Base-by-base conservation (phyloP, 805 yeast species). In the Starmerella floris region DNA sequence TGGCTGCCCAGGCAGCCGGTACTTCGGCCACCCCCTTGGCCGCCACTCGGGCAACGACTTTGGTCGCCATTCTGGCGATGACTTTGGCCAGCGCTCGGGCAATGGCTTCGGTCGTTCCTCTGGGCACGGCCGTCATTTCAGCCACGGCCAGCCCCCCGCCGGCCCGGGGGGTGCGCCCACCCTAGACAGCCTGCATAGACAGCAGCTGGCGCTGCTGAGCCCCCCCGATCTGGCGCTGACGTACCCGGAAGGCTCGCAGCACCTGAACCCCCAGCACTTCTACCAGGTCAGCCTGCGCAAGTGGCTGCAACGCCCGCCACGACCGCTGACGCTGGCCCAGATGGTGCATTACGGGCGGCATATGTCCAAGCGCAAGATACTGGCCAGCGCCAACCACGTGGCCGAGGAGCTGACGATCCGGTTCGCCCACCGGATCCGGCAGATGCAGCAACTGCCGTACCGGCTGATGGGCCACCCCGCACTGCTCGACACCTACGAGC, bases 251-350 rank as follows among this genome's bases (percentile, higher is more conserved):
- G 35, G 22, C 37, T 41, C 44, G 35, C 25, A 41, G 30, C 44
- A 41, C 22, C 43, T 74, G 35, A 73, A 69, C 43, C 69, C 70
- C 21, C 87, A 83, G 56, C 96, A 85, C 57, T 88, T 82, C 60
- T 88, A 83, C 57, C 96, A 85, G 52, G 74, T 77, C 19, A 73
- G 78, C 4, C 64, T 84, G 45, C 61, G 74, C 55, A 67, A 69
- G 30, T 83, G 81, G 73, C 66, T 76, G 33, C 66, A 71, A 39
- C 72, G 76, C 49, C 57, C 64, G n/a, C 87, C 95, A 0, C 84
- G 83, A 58, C 95, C 97, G 0, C 93, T 88, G 20, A 79, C 95
- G 1, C 60, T 91, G n/a, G 68, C 83, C 40, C 96, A 88, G 54
- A 62, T 88, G 51, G 95, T 95, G 1, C 84, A 84, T 33, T 88